Percentiles rank a stretch among this genome's conserved stretches.
These are phyloP conservation scores for Polytolypa hystricis DNA, from an alignment of 2,329 filamentous ascomycete species.

Conservation along the genomic window DNA sequence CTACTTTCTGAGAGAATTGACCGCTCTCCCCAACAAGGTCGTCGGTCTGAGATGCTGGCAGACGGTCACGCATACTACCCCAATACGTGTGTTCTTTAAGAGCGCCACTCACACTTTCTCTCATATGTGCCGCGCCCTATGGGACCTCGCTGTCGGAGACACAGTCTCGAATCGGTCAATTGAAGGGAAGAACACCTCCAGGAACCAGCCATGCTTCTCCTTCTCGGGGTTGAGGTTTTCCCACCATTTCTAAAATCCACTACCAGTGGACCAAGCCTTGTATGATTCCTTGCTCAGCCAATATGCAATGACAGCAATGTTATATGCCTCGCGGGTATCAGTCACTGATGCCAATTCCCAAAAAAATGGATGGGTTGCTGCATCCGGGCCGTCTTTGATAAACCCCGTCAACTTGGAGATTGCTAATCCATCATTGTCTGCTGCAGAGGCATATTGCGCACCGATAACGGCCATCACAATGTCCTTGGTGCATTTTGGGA, in stretches of 20 bases:
- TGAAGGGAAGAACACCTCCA: constrained; percentile 32
- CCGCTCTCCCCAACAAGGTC: constrained; percentile 19
- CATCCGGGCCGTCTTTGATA: constrained; percentile 5
- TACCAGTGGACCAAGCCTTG: constrained; percentile 22
- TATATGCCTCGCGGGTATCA: constrained; percentile 23
- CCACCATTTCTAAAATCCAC: constrained; percentile 33
- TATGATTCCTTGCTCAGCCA: constrained; percentile 24
- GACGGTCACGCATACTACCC: constrained; percentile 37
- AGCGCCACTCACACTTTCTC: constrained; percentile 25
- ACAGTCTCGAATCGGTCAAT: constrained; percentile 36
- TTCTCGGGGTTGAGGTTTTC: constrained; percentile 16
- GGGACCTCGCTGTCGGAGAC: constrained; percentile 25
- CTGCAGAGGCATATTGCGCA: constrained; percentile 16
- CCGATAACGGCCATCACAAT: constrained; percentile 27
- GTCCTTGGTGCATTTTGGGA: constrained; percentile 19
- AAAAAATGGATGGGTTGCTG: constrained; percentile 7
- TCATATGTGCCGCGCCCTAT: constrained; percentile 35
- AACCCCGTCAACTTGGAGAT: constrained; percentile 10
- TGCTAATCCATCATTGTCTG: constrained; percentile 8
- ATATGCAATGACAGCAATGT: constrained; percentile 29
- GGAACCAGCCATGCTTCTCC: constrained; percentile 30
- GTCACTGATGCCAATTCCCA: constrained; percentile 26
- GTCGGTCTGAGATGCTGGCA: constrained; percentile 31
- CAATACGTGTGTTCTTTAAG: constrained; percentile 37
- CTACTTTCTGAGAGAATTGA: neutral